A percentile compares a stretch with the other conserved stretches of the same genome.
Conservation (phyloP, 129 eudicot genomes). For the Gnaphalium uliginosum region DNA sequence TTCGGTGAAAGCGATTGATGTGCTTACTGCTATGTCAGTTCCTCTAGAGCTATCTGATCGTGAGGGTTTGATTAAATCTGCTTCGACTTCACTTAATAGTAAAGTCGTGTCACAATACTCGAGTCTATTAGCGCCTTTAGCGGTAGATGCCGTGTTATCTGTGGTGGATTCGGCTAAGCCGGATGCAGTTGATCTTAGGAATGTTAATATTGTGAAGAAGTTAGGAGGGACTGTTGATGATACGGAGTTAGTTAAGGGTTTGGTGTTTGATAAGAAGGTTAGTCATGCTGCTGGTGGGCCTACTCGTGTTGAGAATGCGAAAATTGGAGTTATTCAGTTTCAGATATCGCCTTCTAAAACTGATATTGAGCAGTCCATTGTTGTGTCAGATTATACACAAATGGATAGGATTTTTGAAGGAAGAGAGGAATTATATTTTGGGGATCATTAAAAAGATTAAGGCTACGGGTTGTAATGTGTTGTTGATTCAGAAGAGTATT, state of each 20-base stretch:
- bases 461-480: background rate
- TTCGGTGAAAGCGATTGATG: background rate
- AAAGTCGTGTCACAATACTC: background rate
- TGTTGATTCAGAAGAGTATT: background rate
- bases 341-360: background rate
- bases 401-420: background rate
- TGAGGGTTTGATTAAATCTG: background rate
- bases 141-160: background rate
- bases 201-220: background rate
- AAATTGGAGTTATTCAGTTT: background rate
- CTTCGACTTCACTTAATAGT: background rate
- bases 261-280: background rate
- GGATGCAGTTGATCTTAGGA: background rate
- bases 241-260: background rate
- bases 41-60: background rate
- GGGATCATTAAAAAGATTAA: background rate
- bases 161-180: background rate
- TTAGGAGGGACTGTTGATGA: background rate
- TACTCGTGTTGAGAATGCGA: background rate
- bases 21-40: background rate
- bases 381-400: background rate
- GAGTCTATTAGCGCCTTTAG: background rate
- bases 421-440: background rate
- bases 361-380: background rate
- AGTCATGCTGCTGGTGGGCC: slow-evolving; percentile 2